Base-by-base conservation (phyloP, 2,329 filamentous ascomycete species). In the Phaeomoniella chlamydospora region DNA sequence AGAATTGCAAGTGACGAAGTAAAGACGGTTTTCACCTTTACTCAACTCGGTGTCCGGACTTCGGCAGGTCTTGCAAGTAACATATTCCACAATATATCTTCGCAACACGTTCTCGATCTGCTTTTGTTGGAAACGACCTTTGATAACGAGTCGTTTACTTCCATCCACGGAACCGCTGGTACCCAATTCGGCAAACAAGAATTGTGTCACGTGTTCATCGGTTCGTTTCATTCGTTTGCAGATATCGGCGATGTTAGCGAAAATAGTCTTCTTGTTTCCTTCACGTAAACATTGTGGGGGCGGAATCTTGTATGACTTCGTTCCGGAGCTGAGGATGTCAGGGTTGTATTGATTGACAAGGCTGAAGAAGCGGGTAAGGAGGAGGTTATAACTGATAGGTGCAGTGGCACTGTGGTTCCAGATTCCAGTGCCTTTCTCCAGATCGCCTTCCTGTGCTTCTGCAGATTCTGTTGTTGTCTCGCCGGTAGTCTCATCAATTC, bases 251-350 rank as follows among this genome's bases (percentile, higher is more conserved):
- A 98, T 90, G 69, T 98, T 98, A 69, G 88, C 90, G 55, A 98
- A 98, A 55, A 98, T 94, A 43, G 90, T 98, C 79, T 93, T 93
- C 76, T 94, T 92, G 77, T 98, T 98, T 59, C 90, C 90, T 86
- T 98, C 90, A 67, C 90, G 87, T 56, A 96, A 77, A 67, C 90
- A 96, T 69, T 98, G 90, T 35, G 90, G 90, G 36, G 90, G 90
- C 36, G 90, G 90, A 49, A 98, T 98, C 77, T 96, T 96, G 77
- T 96, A 98, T 62, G 82, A 92, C 72, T 86, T 90, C 53, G 78
- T 77, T 47, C 85, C 85, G 57, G 77, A 83, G 43, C 83, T 80
- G 45, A 88, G 80, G 53, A 96, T 80, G 58, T 98, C 90, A 50
- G 90, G 90, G 69, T 98, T 93, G 70, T 92, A 87, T 63, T 88